Conservation (phyloP, 2,329 filamentous ascomycete genomes). For the Hymenotorrendiella dingleyae region DNA sequence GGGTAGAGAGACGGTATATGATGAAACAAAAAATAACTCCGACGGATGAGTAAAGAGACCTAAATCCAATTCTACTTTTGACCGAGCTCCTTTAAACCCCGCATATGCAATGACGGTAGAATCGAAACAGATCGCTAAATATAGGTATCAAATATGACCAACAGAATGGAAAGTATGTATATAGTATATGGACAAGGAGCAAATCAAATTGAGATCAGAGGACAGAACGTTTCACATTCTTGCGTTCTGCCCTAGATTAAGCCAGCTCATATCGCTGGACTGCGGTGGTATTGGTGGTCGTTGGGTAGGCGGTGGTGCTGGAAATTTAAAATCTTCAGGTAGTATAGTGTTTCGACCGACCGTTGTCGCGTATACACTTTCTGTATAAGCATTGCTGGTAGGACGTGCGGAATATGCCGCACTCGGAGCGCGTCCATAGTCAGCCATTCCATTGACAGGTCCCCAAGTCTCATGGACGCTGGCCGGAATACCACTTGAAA, state of each 20-base stretch:
- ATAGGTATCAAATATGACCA: too few relatives aligned
- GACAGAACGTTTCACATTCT: not conserved
- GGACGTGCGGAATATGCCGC: constrained; percentile 32
- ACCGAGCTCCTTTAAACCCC: too few relatives aligned
- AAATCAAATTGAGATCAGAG: too few relatives aligned
- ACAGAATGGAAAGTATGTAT: too few relatives aligned
- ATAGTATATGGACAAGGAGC: too few relatives aligned
- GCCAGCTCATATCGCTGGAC: constrained; percentile 71
- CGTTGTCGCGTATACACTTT: constrained; percentile 39
- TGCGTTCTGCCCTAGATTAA: constrained; percentile 53
- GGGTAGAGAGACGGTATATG: too few relatives aligned
- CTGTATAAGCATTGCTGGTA: constrained; percentile 49
- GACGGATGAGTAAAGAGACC: too few relatives aligned
- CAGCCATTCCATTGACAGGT: constrained; percentile 32
- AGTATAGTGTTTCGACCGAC: constrained; percentile 30
- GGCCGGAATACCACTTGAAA: constrained; percentile 60
- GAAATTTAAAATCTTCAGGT: constrained; percentile 13
- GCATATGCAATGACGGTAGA: too few relatives aligned
- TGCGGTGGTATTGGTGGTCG: constrained; percentile 7
- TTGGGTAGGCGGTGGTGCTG: constrained; percentile 13
- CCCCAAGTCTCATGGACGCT: constrained; percentile 37
- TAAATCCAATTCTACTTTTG: too few relatives aligned
- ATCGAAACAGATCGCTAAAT: too few relatives aligned
- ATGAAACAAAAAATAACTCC: too few relatives aligned
- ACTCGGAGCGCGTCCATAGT: constrained; percentile 43